Evolutionary conservation across 352 stramenopile species (phyloP).

Genomic region (Phytopythium ostracodes): DNA sequence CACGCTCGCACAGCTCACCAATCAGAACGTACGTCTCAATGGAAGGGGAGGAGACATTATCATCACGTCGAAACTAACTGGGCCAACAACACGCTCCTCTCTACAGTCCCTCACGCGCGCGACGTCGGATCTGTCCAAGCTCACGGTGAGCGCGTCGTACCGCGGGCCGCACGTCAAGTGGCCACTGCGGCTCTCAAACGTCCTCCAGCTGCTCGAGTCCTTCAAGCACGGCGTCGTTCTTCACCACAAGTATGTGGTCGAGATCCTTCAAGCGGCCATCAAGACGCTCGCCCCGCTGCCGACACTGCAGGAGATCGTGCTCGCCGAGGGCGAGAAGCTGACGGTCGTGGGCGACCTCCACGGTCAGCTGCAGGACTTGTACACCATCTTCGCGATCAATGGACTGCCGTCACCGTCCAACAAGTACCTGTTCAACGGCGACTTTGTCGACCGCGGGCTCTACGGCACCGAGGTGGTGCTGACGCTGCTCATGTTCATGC

Average conservation of each 20-base stretch:
- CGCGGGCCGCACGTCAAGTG: slow-evolving; percentile 74
- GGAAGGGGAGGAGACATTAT: too few relatives aligned
- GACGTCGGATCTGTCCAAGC: slow-evolving; percentile 50
- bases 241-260: slow-evolving; percentile 90
- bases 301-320: slow-evolving; percentile 85
- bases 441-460: slow-evolving; percentile 75
- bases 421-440: slow-evolving; percentile 87
- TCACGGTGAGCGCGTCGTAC: slow-evolving; percentile 62
- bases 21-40: slow-evolving; percentile 40
- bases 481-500: slow-evolving; percentile 68
- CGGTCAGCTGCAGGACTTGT: slow-evolving; percentile 93
- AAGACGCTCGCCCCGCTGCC: slow-evolving; percentile 53
- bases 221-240: slow-evolving; percentile 88
- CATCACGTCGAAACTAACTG: neutral
- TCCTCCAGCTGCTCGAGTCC: slow-evolving; percentile 86
- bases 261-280: slow-evolving; percentile 75
- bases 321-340: slow-evolving; percentile 85
- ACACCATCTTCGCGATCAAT: slow-evolving; percentile 93
- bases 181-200: slow-evolving; percentile 79
- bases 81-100: neutral
- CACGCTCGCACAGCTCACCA: slow-evolving; percentile 71
- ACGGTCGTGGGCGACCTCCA: slow-evolving; percentile 93
- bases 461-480: slow-evolving; percentile 81
- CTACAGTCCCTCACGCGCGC: slow-evolving; percentile 41
- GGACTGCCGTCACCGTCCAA: slow-evolving; percentile 88